phyloP scores from a whole-genome alignment of 2,329 filamentous ascomycete genomes.

The Aspergillus nomiae region DNA sequence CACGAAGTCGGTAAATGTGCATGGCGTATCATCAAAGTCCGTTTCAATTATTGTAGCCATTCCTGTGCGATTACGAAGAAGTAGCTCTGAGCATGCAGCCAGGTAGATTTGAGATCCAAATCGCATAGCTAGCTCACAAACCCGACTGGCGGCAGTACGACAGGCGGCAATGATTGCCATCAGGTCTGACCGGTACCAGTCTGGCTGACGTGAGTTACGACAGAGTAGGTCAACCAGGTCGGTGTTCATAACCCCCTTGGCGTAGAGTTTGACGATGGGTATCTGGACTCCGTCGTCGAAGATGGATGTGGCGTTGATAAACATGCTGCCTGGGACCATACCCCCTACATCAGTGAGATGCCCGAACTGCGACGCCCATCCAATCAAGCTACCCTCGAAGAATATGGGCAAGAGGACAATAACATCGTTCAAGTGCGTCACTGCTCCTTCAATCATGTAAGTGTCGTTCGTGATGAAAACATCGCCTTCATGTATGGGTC shows the following conservation, averaged over 20 bases:
- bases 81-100: constrained; percentile 48
- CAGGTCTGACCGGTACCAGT: constrained; percentile 53
- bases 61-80: constrained; percentile 47
- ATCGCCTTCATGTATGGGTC: constrained; percentile 52
- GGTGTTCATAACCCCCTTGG: constrained; percentile 46
- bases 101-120: constrained; percentile 50
- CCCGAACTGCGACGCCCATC: constrained; percentile 55
- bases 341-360: constrained; percentile 51
- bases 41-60: constrained; percentile 50
- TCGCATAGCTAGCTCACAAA: constrained; percentile 49
- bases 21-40: constrained; percentile 46
- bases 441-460: constrained; percentile 52
- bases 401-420: constrained; percentile 54
- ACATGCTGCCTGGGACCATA: constrained; percentile 55
- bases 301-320: constrained; percentile 50
- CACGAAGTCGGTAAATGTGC: constrained; percentile 53
- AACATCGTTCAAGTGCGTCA: constrained; percentile 54
- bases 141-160: constrained; percentile 46
- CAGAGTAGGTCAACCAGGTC: constrained; percentile 50
- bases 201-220: constrained; percentile 52
- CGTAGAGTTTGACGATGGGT: constrained; percentile 52
- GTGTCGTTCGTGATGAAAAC: constrained; percentile 56
- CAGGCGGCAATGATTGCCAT: constrained; percentile 52
- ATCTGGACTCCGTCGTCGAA: constrained; percentile 56
- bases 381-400: constrained; percentile 46